Conservation (phyloP, 208 protist species). For the Entamoeba invadens region DNA sequence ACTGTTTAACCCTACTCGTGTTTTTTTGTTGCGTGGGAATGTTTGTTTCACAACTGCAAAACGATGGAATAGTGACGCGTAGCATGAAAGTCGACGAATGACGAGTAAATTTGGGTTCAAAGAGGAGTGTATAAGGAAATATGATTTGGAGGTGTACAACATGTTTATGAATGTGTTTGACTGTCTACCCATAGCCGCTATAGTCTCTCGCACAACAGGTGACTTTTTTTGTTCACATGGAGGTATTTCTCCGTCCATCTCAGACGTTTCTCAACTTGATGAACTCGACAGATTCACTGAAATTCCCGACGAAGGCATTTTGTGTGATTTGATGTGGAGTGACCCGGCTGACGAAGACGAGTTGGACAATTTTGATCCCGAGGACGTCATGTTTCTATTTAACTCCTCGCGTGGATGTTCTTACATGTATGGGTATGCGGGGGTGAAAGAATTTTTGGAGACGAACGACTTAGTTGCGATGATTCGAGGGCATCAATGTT, state of each 20-base stretch:
- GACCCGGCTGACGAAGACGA: constrained; percentile 3
- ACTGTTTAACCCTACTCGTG: constrained; percentile 10
- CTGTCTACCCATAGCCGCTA: constrained; percentile 9
- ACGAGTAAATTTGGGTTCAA: constrained; percentile 15
- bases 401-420: background rate
- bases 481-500: background rate
- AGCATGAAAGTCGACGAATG: constrained; percentile 39
- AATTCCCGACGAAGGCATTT: background rate
- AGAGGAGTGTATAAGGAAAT: constrained; percentile 21
- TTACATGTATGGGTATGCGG: background rate
- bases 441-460: background rate
- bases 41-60: constrained; percentile 12
- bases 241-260: constrained; percentile 4
- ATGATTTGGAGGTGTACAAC: background rate
- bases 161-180: constrained; percentile 16
- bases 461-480: background rate
- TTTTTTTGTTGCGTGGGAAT: constrained; percentile 23
- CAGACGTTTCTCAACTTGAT: background rate
- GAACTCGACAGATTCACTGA: constrained; percentile 7
- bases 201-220: constrained; percentile 33
- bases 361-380: background rate
- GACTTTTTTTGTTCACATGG: constrained; percentile 24
- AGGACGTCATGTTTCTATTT: background rate
- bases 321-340: constrained; percentile 25
- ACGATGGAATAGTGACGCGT: constrained; percentile 54